These are phyloP conservation scores for Fraxinus nigra DNA, from an alignment of 305 asterid genomes.

Conservation along the genomic window DNA sequence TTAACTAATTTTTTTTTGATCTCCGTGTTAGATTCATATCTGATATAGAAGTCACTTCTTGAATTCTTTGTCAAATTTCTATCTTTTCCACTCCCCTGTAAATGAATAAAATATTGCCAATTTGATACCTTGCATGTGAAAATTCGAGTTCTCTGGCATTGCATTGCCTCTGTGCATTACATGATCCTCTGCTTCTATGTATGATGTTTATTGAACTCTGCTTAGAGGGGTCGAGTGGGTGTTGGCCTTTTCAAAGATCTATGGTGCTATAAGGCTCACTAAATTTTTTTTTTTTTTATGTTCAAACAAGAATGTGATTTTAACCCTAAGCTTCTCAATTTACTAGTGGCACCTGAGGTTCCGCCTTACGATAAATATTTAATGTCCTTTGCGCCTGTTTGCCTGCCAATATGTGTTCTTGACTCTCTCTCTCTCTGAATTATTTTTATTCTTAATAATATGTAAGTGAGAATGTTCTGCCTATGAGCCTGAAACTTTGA, in stretches of 20 bases:
- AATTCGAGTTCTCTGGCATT: not conserved
- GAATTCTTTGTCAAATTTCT: conserved; percentile 13
- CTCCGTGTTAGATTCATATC: conserved; percentile 4
- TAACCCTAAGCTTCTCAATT: conserved; percentile 4
- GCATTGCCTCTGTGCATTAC: conserved; percentile 2
- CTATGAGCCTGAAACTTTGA: conserved; percentile 6
- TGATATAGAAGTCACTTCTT: not conserved
- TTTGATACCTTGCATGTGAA: not conserved
- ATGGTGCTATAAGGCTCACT: not conserved
- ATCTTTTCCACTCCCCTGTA: not conserved
- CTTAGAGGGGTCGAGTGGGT: not conserved
- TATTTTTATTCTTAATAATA: not conserved
- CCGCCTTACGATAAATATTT: not conserved
- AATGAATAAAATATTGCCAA: not conserved
- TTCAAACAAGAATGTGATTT: not conserved
- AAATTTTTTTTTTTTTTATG: not conserved
- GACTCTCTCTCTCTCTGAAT: not conserved
- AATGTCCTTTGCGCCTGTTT: not conserved
- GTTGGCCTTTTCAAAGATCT: not conserved
- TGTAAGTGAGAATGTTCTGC: conserved; percentile 6
- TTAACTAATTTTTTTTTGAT: not conserved
- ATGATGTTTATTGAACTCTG: not conserved
- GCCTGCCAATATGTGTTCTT: not conserved
- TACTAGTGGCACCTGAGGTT: not conserved
- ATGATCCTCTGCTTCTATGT: not conserved